These are phyloP conservation scores for Fusarium pseudocircinatum DNA, from an alignment of 2,329 filamentous ascomycete species.

Conservation along the genomic window DNA sequence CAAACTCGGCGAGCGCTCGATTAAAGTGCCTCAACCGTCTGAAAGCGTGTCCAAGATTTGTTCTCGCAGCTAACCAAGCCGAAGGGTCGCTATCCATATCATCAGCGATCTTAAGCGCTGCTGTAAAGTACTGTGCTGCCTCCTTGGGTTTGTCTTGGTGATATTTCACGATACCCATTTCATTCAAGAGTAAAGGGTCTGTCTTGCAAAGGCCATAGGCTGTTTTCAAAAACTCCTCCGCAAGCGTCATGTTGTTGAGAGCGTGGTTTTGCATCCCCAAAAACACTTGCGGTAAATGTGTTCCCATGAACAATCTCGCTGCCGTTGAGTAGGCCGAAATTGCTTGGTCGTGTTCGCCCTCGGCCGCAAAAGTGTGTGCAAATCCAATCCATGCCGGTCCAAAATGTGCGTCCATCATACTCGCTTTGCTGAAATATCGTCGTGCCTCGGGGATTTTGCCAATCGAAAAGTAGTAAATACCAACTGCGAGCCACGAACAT, in stretches of 20 bases:
- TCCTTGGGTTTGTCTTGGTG: conserved; percentile 83
- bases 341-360: conserved; percentile 97
- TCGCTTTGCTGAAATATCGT: conserved; percentile 96
- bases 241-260: conserved; percentile 91
- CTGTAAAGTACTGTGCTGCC: conserved; percentile 80
- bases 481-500: conserved; percentile 92
- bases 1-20: conserved; percentile 81
- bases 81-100: conserved; percentile 84
- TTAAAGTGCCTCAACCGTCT: conserved; percentile 75
- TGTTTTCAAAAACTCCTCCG: conserved; percentile 92
- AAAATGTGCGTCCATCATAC: conserved; percentile 97
- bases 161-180: conserved; percentile 95
- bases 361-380: conserved; percentile 96
- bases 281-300: conserved; percentile 94
- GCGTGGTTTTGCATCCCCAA: conserved; percentile 98
- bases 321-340: conserved; percentile 98
- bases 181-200: conserved; percentile 91
- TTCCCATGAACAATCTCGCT: conserved; percentile 93
- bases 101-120: conserved; percentile 79
- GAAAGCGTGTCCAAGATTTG: conserved; percentile 90
- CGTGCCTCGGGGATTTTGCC: conserved; percentile 91
- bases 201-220: conserved; percentile 84
- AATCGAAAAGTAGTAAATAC: conserved; percentile 92
- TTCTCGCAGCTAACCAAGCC: conserved; percentile 84
- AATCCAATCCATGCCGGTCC: conserved; percentile 99